Evolutionary conservation across 768 basidiomycete species (phyloP), one percentile per base, ranked within the genome.

Genomic region (Crassisporium funariophilum): DNA sequence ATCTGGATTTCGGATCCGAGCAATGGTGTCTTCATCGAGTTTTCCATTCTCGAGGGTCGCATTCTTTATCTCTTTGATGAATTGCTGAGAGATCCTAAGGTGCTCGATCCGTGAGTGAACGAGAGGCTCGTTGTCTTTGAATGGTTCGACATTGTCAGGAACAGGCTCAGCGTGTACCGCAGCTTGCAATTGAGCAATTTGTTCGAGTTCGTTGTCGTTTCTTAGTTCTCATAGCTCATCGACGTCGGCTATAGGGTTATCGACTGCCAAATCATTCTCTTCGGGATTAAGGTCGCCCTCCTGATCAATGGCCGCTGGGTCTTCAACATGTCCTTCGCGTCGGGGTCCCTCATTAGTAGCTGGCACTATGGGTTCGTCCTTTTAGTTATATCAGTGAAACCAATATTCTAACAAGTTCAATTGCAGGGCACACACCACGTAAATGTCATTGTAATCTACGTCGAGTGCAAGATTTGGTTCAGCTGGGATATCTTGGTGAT

Each of bases 11-110:
- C 5, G 29, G 5, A 31, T 10, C 10, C 5, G 29, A 11, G 36
- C 4, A 20, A 45, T 4, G 11, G 35, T 40, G 13, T 50, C 42
- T 2, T 24, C n/a, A 22, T 43, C 31, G 20, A 57, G 45, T 17
- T 45, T 41, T 22, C 33, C 41, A 43, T 54, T 41, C 15, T 53
- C 45, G 13, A 53, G 41, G 22, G 52, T 50, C 12, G 52, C 49
- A 17, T 37, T 19, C 35, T 50, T 29, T 9, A 57, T 41, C 4
- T 24, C 21, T n/a, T 36, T 9, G 21, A 57, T 54, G 22, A 39
- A 57, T 29, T 54, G 16, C 21, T 50, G 44, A 7, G 34, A 22
- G 21, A 49, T 37, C 24, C 34, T 12, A 38, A 50, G 10, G 16
- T 37, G 35, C 16, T 37, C 35, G 35, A 37, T 37, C n/a, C 16